Evolutionary conservation across 2,329 filamentous ascomycete genomes (phyloP).

Genomic region (Pseudocercospora eumusae): DNA sequence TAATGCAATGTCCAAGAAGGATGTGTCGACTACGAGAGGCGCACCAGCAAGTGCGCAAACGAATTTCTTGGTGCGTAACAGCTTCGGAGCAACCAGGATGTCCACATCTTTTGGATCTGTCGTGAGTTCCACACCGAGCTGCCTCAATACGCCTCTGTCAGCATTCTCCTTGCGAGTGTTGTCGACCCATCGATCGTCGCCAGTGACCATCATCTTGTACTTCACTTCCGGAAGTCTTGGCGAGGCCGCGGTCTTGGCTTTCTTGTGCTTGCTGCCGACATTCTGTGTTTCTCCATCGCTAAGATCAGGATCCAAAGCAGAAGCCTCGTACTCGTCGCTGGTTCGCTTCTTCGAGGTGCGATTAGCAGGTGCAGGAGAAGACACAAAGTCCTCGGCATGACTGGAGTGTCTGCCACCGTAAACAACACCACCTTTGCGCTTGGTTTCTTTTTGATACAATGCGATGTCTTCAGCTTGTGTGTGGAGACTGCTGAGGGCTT

Average conservation of each 20-base stretch:
- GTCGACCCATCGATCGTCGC: conserved; percentile 78
- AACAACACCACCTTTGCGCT: conserved; percentile 69
- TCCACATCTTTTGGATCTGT: conserved; percentile 75
- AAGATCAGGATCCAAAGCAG: conserved; percentile 48
- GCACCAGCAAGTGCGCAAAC: conserved; percentile 81
- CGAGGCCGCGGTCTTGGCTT: conserved; percentile 47
- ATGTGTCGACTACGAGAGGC: conserved; percentile 72
- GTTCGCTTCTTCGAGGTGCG: conserved; percentile 39
- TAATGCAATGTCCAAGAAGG: conserved; percentile 77
- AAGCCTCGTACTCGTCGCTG: conserved; percentile 45
- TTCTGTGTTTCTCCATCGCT: conserved; percentile 49
- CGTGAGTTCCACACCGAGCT: conserved; percentile 81
- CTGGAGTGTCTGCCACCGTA: conserved; percentile 56
- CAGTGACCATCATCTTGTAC: conserved; percentile 78
- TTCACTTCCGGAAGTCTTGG: conserved; percentile 64
- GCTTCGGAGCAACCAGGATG: conserved; percentile 80
- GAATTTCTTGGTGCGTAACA: conserved; percentile 92
- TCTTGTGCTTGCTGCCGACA: conserved; percentile 51
- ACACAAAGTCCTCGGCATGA: conserved; percentile 49
- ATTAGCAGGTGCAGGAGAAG: conserved; percentile 30
- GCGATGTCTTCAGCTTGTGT: conserved; percentile 80
- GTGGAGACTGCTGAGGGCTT: conserved; percentile 75
- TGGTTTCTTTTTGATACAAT: conserved; percentile 90
- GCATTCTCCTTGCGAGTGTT: conserved; percentile 68
- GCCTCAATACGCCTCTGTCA: conserved; percentile 80